Base-by-base conservation (phyloP, 306 rosid species). In the Bauhinia variegata region DNA sequence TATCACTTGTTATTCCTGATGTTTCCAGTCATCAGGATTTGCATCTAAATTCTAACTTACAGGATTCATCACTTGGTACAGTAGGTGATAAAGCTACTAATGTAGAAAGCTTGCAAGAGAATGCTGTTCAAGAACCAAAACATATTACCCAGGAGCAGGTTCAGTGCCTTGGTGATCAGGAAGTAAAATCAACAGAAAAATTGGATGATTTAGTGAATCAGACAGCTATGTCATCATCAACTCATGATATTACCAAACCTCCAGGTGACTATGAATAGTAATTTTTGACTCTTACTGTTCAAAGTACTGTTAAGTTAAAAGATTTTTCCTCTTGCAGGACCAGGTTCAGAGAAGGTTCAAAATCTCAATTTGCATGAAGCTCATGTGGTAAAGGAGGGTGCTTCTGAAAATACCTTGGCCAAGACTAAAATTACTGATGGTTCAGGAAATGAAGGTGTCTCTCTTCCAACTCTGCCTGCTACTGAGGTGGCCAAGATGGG, bases 271-370 rank as follows among this genome's bases (percentile, higher is more conserved):
- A 23, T 23, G 28, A 23, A 23, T 75, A 64, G 46, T 14, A 68
- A 55, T 58, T 36, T n/a, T 38, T 47, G 17, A 38, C 11, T 11
- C 42, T 30, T 53, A 58, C 66, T n/a, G 48, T 66, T 33, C 14
- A 41, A 28, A 50, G 49, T 28, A 63, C 44, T 28, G 44, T 52
- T 67, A 47, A 72, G 37, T 70, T 59, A 34, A 68, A 46, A 34
- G 49, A 47, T 71, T 77, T 60, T 48, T 76, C 33, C 42, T 51
- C 78, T 56, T 81, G 77, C 91, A 90, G 96, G 88, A 43, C 30
- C 77, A 66, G 85, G 76, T 42, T 50, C 38, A 18, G 85, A 77
- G 69, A 75, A 71, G 70, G 73, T 67, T 70, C 87, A 71, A 73
- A 71, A 75, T 72, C 38, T 75, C 49, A 74, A 60, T 63, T 13